Percentiles rank a stretch among this genome's conserved stretches.
Conservation (phyloP, 306 rosid species). For the Mimosa pudica region DNA sequence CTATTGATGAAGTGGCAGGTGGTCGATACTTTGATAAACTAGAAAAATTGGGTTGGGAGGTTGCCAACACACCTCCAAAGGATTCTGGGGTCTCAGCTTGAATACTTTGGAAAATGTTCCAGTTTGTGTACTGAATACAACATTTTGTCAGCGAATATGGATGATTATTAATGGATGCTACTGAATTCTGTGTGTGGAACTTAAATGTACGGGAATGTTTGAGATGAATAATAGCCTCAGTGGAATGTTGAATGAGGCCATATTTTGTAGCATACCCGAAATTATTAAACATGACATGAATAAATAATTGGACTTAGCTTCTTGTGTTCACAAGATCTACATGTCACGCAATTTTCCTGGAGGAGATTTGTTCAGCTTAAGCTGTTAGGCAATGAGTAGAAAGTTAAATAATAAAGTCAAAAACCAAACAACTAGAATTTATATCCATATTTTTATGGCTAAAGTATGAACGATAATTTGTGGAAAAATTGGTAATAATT, state of each 20-base stretch:
- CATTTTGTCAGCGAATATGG: background rate
- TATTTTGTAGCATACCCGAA: background rate
- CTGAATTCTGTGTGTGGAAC: background rate
- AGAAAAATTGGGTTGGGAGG: background rate
- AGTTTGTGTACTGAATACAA: background rate
- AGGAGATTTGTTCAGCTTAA: no score
- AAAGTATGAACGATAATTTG: no score
- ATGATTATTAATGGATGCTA: background rate
- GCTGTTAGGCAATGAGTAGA: no score
- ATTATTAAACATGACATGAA: background rate
- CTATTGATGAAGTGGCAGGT: slow-evolving; percentile 4
- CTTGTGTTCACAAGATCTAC: background rate
- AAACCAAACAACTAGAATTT: no score
- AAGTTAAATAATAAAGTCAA: no score
- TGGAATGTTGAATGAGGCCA: background rate
- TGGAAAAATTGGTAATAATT: no score
- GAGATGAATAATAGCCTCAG: background rate
- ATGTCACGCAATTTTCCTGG: no score
- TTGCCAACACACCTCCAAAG: slow-evolving; percentile 3
- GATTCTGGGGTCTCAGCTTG: background rate
- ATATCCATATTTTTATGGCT: no score
- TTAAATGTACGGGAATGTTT: background rate
- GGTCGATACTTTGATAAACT: background rate
- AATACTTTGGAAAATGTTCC: background rate
- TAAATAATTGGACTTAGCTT: background rate